Percentiles rank a stretch among this genome's conserved stretches.
phyloP scores from a whole-genome alignment of 192 early-diverging fungal genomes.

The Phycomyces blakesleeanus region DNA sequence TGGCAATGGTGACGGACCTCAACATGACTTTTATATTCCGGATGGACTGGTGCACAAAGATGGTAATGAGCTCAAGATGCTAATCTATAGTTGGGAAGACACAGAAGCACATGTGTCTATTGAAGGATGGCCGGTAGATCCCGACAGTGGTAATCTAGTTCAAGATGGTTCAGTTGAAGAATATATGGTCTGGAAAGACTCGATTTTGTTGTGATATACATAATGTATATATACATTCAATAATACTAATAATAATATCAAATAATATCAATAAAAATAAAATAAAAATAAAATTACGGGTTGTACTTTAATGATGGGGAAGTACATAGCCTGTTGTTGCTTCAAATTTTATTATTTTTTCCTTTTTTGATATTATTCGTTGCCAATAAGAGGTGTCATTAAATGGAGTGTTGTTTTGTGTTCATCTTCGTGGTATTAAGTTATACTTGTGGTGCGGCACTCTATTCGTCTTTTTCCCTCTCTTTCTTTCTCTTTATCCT shows the following conservation, averaged over 20 bases:
- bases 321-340: background rate
- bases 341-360: too few species aligned
- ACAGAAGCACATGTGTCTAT: slow-evolving; percentile 15
- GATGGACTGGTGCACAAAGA: slow-evolving; percentile 43
- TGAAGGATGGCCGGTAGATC: slow-evolving; percentile 24
- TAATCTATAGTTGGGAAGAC: slow-evolving; percentile 45
- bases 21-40: slow-evolving; percentile 67
- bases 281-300: too few species aligned
- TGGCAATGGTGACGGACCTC: slow-evolving; percentile 62
- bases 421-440: too few species aligned
- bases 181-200: slow-evolving; percentile 25
- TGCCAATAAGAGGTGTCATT: too few species aligned
- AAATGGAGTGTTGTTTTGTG: too few species aligned
- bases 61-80: slow-evolving; percentile 39
- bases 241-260: background rate
- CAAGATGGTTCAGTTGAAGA: slow-evolving; percentile 4
- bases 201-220: background rate
- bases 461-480: background rate
- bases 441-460: slow-evolving; percentile 4
- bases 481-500: too few species aligned
- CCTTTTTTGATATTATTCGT: too few species aligned
- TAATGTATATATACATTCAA: background rate
- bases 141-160: slow-evolving; percentile 25
- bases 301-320: background rate
- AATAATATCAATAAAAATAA: too few species aligned